Base-by-base conservation (phyloP, 371 early-diverging fungal species). In the Rhizopus microsporus region DNA sequence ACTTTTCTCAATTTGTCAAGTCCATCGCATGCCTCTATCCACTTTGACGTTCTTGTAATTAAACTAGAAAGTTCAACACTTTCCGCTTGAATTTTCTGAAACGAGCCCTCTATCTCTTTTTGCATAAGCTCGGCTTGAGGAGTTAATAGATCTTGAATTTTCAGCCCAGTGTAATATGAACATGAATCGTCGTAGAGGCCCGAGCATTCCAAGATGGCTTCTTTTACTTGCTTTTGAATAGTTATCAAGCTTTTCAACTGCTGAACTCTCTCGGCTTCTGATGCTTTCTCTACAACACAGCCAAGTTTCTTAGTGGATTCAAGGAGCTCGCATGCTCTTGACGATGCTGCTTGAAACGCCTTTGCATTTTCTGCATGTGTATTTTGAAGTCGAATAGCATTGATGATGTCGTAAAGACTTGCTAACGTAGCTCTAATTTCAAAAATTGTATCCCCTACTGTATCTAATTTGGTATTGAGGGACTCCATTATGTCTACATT, bases 101-200 rank as follows among this genome's bases (percentile, higher is more conserved):
- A 71, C 6, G 51, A 54, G 3, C 43, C 47, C 34, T 74, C 61
- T 1, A 74, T 65, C 32, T 68, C 55, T 13, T 49, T 35, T 32
- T 77, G 74, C 3, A 65, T 46, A 3, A 42, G 32, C 29, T 65
- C 50, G 17, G 67, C 35, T 15, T 60, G 49, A 30, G 59, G 56
- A 17, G 60, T 61, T 7, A 54, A 44, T 29, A 60, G 64, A 32
- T 62, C 61, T 35, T 74, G 79, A 3, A 65, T 54, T 30, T 53
- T 56, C 23, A 75, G 69, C 16, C 61, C 68, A 31, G 58, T 60
- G 40, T 69, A 68, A 17, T 75, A 74, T 9, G 71, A 71, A 15
- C 69, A 63, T 3, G 72, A 59, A 33, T 78, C 79, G n/a, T 75
- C 74, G 30, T 75, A 78, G 6, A 70, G 64, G 16, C 75, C 79